Percentiles rank a stretch among this genome's conserved stretches.
phyloP scores from a whole-genome alignment of 176 grass and related monocot species.

The Otatea glauca region DNA sequence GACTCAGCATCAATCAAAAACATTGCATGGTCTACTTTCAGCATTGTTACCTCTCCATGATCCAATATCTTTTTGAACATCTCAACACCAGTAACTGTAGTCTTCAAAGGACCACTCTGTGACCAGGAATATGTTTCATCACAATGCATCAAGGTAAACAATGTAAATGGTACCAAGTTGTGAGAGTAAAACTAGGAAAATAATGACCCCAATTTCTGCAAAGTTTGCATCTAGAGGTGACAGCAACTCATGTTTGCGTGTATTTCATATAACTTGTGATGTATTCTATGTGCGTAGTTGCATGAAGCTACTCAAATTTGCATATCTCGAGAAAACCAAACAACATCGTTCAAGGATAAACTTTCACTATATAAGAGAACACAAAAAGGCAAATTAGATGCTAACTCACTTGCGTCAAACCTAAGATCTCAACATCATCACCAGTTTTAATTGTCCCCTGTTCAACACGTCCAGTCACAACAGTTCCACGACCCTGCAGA shows the following conservation, averaged over 20 bases:
- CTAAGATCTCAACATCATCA: slow-evolving; percentile 94
- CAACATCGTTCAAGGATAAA: background rate
- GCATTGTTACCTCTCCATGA: slow-evolving; percentile 75
- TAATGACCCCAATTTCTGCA: background rate
- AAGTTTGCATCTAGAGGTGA: background rate
- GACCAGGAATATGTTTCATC: slow-evolving; percentile 29
- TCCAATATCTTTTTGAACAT: slow-evolving; percentile 99
- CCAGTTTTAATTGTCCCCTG: slow-evolving; percentile 97
- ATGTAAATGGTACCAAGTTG: background rate
- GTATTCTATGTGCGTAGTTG: background rate
- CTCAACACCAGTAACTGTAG: slow-evolving; percentile 97
- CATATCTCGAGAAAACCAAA: background rate
- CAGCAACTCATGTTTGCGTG: background rate
- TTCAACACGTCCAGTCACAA: slow-evolving; percentile 91
- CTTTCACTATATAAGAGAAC: background rate
- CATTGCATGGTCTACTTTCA: background rate
- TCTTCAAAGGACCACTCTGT: slow-evolving; percentile 80
- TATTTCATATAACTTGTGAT: background rate
- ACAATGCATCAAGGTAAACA: slow-evolving; percentile 13
- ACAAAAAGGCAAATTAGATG: background rate
- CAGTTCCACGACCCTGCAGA: slow-evolving; percentile 91
- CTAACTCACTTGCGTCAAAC: slow-evolving; percentile 67
- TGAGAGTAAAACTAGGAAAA: background rate
- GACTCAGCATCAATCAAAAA: background rate
- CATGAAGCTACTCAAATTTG: background rate